phyloP scores from a whole-genome alignment of 371 early-diverging fungal genomes.

The Mucor mucedo region DNA sequence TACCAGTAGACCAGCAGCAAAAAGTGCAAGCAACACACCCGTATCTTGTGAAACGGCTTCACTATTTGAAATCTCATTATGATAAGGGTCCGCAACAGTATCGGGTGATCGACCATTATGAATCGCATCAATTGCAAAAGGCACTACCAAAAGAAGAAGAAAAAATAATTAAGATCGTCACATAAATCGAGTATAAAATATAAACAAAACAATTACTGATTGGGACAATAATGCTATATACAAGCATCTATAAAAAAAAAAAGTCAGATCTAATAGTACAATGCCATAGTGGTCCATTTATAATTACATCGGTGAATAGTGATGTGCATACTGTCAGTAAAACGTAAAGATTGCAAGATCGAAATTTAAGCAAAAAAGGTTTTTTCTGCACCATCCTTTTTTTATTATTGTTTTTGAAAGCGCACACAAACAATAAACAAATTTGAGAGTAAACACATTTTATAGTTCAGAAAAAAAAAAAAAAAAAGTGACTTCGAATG shows the following conservation, averaged over 20 bases:
- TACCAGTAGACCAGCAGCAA: constrained; percentile 67
- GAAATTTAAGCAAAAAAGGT: constrained; percentile 30
- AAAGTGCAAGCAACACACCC: constrained; percentile 72
- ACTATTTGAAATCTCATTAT: constrained; percentile 18
- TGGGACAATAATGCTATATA: constrained; percentile 79
- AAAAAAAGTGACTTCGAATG: no score
- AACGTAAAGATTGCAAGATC: constrained; percentile 39
- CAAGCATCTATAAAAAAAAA: constrained; percentile 52
- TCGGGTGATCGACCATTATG: constrained; percentile 25
- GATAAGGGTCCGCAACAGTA: constrained; percentile 10
- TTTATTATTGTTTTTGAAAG: no score
- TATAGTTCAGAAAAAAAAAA: no score
- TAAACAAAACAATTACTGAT: constrained; percentile 43
- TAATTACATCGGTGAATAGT: constrained; percentile 43
- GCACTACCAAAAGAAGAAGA: constrained; percentile 42
- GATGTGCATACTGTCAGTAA: constrained; percentile 40
- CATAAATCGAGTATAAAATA: neutral
- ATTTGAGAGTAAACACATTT: no score
- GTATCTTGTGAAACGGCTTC: constrained; percentile 56
- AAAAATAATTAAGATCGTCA: neutral
- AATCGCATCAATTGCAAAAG: constrained; percentile 64
- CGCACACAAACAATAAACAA: no score
- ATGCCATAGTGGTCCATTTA: neutral
- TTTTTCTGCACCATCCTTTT: constrained; percentile 12
- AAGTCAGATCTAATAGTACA: neutral